Evolutionary conservation across 441 rosid species (phyloP).

Genomic region (Heliophila coronopifolia): DNA sequence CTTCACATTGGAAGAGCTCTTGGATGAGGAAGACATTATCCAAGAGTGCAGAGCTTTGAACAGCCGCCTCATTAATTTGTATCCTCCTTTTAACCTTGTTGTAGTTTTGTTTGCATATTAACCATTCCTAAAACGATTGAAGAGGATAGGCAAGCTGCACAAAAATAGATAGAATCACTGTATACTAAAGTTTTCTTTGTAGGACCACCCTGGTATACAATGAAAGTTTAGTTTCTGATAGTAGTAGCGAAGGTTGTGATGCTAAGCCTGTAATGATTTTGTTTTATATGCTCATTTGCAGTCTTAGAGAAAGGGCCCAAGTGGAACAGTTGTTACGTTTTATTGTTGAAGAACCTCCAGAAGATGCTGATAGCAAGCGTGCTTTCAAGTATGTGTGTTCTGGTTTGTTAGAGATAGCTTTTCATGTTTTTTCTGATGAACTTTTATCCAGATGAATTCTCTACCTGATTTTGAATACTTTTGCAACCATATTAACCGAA

Average conservation of each 20-base stretch:
- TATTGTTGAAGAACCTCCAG: conserved; percentile 69
- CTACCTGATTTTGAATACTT: no score
- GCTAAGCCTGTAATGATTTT: no score
- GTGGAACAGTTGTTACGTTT: conserved; percentile 73
- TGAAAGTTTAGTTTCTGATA: conserved; percentile 12
- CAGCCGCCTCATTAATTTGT: conserved; percentile 91
- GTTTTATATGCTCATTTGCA: no score
- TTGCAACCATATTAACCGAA: no score
- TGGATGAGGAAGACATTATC: conserved; percentile 94
- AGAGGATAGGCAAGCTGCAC: conserved; percentile 1
- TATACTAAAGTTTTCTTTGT: conserved; percentile 22
- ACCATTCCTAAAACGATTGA: neutral
- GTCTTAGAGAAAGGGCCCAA: conserved; percentile 66
- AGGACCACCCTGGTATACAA: conserved; percentile 1
- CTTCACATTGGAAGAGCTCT: conserved; percentile 93
- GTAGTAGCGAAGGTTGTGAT: no score
- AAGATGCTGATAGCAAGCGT: conserved; percentile 75
- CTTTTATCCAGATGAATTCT: no score
- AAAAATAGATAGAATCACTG: conserved; percentile 15
- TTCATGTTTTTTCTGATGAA: no score
- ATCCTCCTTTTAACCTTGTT: conserved; percentile 16
- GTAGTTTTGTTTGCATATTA: conserved; percentile 5
- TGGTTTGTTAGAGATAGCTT: no score
- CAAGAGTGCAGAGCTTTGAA: conserved; percentile 97
- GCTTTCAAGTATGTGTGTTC: conserved; percentile 71